Evolutionary conservation across 768 basidiomycete species (phyloP), one percentile per base, ranked within the genome.

Genomic region (Boletus coccyginus): DNA sequence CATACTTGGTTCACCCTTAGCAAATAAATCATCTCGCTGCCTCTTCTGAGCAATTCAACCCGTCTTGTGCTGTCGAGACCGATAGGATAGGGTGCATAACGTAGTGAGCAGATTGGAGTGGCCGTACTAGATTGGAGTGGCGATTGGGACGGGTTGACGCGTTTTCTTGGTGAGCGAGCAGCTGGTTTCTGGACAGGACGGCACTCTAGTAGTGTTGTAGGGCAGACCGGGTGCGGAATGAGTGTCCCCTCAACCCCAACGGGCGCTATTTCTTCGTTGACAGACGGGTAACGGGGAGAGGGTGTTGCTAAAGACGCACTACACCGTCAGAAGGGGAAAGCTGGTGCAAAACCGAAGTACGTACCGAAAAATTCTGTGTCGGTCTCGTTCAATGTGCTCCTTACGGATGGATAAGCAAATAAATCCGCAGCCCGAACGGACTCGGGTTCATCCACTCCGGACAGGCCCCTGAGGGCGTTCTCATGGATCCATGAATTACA

Each of bases 61-160:
- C 43, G 31, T 47, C 27, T 21, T 0, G 32, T 13, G 24, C 7
- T 27, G 17, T 53, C 41, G 2, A 21, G 1, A 27, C 11, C 8
- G 7, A 31, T 32, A 5, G 49, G 13, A 47, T 63, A 68, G 19
- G 66, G 60, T 10, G 36, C n/a, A n/a, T 50, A 21, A 2, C 46
- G 51, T 8, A 5, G n/a, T 3, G 47, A n/a, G 14, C 27, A 35
- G 11, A 14, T 14, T 13, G 35, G 35, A 29, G 48, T 12, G 31
- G 29, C 13, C 8, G 21, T 27, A 27, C n/a, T 19, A 6, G 61
- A 35, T 38, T 5, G 46, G 3, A 9, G 5, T 0, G 7, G n/a
- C 11, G 11, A 13, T 36, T 7, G 35, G 27, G 50, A 35, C 5
- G 38, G 46, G 31, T 14, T 17, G 32, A 21, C 8, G 3, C 32